These are phyloP conservation scores for Leptomonas pyrrhocoris DNA, from an alignment of 208 protist genomes.

Conservation along the genomic window DNA sequence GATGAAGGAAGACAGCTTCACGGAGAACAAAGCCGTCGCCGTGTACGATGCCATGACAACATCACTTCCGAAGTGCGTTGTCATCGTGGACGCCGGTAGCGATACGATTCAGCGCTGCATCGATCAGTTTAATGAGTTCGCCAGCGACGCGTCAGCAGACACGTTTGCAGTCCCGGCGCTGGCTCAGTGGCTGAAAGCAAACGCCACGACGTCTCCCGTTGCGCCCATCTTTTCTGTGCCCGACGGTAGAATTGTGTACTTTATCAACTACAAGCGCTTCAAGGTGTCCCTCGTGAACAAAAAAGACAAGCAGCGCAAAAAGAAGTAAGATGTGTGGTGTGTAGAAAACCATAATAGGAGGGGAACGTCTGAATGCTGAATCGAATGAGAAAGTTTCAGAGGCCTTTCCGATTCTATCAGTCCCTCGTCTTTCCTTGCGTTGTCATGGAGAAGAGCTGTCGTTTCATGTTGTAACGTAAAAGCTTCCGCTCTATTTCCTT, in stretches of 20 bases:
- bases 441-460: too few species aligned
- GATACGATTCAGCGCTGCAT: constrained; percentile 45
- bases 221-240: constrained; percentile 51
- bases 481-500: too few species aligned
- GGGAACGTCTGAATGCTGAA: too few species aligned
- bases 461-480: too few species aligned
- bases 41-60: constrained; percentile 37
- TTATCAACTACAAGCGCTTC: constrained; percentile 47
- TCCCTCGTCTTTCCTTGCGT: too few species aligned
- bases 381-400: too few species aligned
- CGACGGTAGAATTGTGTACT: constrained; percentile 46
- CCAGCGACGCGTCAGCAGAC: constrained; percentile 21
- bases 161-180: constrained; percentile 24
- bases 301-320: constrained; percentile 27
- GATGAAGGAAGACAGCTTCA: constrained; percentile 14
- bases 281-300: constrained; percentile 13
- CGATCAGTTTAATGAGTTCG: constrained; percentile 24
- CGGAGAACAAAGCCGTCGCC: constrained; percentile 37
- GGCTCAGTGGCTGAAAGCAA: constrained; percentile 46
- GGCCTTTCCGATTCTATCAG: too few species aligned
- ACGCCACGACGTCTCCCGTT: constrained; percentile 34
- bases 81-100: constrained; percentile 36
- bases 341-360: not conserved
- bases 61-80: constrained; percentile 32
- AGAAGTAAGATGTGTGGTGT: constrained; percentile 12